Evolutionary conservation across 1,139 yeast species (phyloP).

Genomic region (Diutina ranongensis): DNA sequence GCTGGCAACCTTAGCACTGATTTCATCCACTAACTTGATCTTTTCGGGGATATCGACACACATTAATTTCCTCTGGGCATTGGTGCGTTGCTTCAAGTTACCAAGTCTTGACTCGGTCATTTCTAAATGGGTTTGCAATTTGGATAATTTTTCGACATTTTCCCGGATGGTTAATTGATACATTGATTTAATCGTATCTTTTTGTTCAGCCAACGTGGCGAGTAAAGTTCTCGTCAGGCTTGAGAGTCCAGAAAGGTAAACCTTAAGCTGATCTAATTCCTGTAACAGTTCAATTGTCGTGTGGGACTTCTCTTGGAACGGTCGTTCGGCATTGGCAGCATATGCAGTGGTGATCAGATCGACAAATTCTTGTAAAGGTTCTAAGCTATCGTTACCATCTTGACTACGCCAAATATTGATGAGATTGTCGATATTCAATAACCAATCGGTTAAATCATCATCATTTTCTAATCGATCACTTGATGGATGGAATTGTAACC

Average conservation of each 20-base stretch:
- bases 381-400: background rate
- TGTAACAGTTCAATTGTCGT: background rate
- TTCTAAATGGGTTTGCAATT: slow-evolving; percentile 17
- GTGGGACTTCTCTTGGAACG: background rate
- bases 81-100: slow-evolving; percentile 16
- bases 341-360: slow-evolving; percentile 5
- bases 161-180: slow-evolving; percentile 19
- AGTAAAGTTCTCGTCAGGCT: background rate
- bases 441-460: slow-evolving; percentile 1
- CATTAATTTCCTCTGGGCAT: slow-evolving; percentile 18
- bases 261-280: background rate
- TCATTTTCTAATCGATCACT: slow-evolving; percentile 3
- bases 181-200: slow-evolving; percentile 13
- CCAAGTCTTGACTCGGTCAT: slow-evolving; percentile 20
- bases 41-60: slow-evolving; percentile 19
- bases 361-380: slow-evolving; percentile 2
- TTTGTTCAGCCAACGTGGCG: background rate
- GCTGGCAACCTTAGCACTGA: slow-evolving; percentile 19
- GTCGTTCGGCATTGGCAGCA: slow-evolving; percentile 1
- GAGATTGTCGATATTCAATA: background rate
- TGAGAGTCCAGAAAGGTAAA: background rate
- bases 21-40: slow-evolving; percentile 22
- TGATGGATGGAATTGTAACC: background rate
- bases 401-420: background rate
- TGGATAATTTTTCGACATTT: slow-evolving; percentile 20